Conservation (phyloP, 495 filamentous ascomycete genomes). For the Aspergillus steynii region DNA sequence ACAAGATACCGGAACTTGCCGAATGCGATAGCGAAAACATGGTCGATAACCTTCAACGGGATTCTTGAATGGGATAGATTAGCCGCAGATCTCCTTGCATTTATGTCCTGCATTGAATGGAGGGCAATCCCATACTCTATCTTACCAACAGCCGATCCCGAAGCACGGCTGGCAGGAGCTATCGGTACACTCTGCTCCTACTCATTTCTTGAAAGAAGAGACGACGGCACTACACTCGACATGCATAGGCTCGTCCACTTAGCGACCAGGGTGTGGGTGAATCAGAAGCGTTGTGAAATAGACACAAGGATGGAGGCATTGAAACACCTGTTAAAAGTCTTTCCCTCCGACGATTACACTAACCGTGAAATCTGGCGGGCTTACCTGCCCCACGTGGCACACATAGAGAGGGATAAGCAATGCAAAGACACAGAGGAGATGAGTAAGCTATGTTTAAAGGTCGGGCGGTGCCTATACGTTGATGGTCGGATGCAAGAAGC, state of each 20-base stretch:
- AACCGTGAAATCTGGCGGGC: conserved; percentile 30
- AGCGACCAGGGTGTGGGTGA: conserved; percentile 36
- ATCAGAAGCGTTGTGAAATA: conserved; percentile 10
- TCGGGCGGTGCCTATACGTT: conserved; percentile 14
- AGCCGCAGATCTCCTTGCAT: conserved; percentile 41
- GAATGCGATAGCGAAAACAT: conserved; percentile 53
- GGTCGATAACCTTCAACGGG: conserved; percentile 51
- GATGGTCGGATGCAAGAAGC: conserved; percentile 33
- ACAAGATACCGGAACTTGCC: conserved; percentile 36
- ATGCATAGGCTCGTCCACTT: conserved; percentile 52
- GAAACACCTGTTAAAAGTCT: conserved; percentile 27
- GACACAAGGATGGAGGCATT: conserved; percentile 16
- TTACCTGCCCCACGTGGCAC: conserved; percentile 36
- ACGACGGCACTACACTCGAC: conserved; percentile 20
- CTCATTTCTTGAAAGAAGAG: conserved; percentile 26
- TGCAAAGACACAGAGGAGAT: conserved; percentile 4
- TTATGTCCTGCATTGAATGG: conserved; percentile 46
- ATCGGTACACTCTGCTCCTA: conserved; percentile 31
- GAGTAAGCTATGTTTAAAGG: conserved; percentile 16
- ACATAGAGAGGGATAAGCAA: conserved; percentile 1
- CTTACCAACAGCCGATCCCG: conserved; percentile 15
- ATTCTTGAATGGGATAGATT: conserved; percentile 32
- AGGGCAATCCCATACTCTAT: conserved; percentile 34
- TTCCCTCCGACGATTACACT: conserved; percentile 28
- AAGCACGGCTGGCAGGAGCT: conserved; percentile 22